A percentile compares a stretch with the other conserved stretches of the same genome.
phyloP scores from a whole-genome alignment of 177 flowering plant species.

The Vitis hybrid region DNA sequence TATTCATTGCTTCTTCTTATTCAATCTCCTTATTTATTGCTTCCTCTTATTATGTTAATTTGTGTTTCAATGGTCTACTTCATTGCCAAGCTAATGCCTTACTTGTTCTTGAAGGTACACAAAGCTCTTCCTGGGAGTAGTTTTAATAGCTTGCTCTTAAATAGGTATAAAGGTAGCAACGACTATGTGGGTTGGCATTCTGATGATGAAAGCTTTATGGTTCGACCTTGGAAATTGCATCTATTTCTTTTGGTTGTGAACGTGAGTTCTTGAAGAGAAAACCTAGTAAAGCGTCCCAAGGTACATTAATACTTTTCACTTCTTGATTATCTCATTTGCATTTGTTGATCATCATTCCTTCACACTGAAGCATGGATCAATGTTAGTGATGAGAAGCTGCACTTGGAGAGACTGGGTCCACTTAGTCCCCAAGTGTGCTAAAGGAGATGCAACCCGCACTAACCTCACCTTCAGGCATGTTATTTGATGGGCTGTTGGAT shows the following conservation, averaged over 20 bases:
- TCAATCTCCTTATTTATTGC: too few relatives aligned
- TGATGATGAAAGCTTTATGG: slow-evolving; percentile 96
- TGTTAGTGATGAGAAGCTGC: slow-evolving; percentile 63
- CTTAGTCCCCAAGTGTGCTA: slow-evolving; percentile 85
- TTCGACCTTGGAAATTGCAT: slow-evolving; percentile 78
- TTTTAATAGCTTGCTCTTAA: slow-evolving; percentile 82
- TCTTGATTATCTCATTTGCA: not conserved
- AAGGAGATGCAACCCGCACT: slow-evolving; percentile 62
- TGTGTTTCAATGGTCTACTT: too few relatives aligned
- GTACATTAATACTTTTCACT: slow-evolving; percentile 21
- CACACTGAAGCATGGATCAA: slow-evolving; percentile 44
- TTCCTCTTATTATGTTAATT: too few relatives aligned
- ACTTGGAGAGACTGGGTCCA: slow-evolving; percentile 68
- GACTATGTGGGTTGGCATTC: slow-evolving; percentile 96
- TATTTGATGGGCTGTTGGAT: slow-evolving; percentile 15
- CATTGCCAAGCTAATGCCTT: too few relatives aligned
- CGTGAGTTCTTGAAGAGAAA: slow-evolving; percentile 85
- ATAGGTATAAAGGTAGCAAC: slow-evolving; percentile 76
- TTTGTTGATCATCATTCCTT: slow-evolving; percentile 45
- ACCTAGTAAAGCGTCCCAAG: slow-evolving; percentile 36
- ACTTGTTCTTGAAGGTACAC: slow-evolving; percentile 54
- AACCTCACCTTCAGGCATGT: slow-evolving; percentile 92
- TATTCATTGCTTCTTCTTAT: too few relatives aligned
- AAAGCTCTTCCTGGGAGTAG: slow-evolving; percentile 81
- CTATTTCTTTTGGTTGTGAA: slow-evolving; percentile 87